Percentiles rank a stretch among this genome's conserved stretches.
Conservation (phyloP, 768 basidiomycete genomes). For the Collybiopsis confluens region DNA sequence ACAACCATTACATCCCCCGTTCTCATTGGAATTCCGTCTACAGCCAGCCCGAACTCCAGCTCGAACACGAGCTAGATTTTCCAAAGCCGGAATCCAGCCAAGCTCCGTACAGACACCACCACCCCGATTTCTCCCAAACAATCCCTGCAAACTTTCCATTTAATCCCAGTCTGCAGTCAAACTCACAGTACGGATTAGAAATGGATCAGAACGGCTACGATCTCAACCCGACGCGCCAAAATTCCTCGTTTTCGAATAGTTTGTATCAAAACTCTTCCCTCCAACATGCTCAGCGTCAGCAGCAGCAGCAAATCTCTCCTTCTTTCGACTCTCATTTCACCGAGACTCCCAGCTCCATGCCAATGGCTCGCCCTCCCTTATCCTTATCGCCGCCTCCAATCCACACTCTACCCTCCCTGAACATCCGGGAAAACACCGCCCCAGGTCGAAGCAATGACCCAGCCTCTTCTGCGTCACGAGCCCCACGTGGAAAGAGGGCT, state of each 20-base stretch:
- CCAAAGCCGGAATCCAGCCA: slow-evolving; percentile 10
- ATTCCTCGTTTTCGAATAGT: background rate
- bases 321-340: background rate
- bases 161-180: slow-evolving; percentile 18
- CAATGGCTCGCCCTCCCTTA: background rate
- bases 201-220: background rate
- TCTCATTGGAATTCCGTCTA: slow-evolving; percentile 6
- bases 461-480: slow-evolving; percentile 6
- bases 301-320: background rate
- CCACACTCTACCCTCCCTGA: background rate
- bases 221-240: background rate
- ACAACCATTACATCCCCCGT: background rate
- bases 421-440: background rate
- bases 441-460: background rate
- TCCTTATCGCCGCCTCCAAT: slow-evolving; percentile 4
- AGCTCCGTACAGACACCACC: slow-evolving; percentile 8
- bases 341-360: background rate
- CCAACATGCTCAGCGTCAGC: background rate
- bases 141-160: background rate
- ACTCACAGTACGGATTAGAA: background rate
- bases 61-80: slow-evolving; percentile 30
- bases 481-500: slow-evolving; percentile 32
- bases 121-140: slow-evolving; percentile 9
- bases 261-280: background rate
- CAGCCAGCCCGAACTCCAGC: slow-evolving; percentile 26